These are phyloP conservation scores for Carex myosuroides DNA, from an alignment of 176 grass and related monocot species.

Conservation along the genomic window DNA sequence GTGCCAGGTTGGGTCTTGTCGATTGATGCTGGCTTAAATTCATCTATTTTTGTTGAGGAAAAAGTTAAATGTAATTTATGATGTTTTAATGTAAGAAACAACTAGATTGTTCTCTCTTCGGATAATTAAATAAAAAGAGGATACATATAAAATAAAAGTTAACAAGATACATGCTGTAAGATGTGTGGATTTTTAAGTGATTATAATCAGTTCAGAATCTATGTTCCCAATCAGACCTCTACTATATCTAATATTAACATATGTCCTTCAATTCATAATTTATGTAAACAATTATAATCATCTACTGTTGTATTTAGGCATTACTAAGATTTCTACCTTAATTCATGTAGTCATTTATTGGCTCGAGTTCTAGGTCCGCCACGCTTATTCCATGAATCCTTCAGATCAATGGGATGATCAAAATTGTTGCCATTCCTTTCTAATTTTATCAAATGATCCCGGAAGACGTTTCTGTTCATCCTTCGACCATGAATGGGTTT, in stretches of 20 bases:
- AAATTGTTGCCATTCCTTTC: too few relatives aligned
- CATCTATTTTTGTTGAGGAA: constrained; percentile 40
- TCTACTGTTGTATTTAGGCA: not conserved
- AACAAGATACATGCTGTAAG: not conserved
- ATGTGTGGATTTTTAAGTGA: not conserved
- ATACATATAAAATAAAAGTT: not conserved
- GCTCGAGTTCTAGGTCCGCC: too few relatives aligned
- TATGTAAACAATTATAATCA: not conserved
- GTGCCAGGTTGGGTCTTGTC: constrained; percentile 87
- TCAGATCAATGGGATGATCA: too few relatives aligned
- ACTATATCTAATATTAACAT: not conserved
- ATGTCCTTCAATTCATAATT: not conserved
- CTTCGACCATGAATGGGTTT: too few relatives aligned
- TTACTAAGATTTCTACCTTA: not conserved
- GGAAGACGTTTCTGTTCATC: too few relatives aligned
- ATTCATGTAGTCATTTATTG: not conserved
- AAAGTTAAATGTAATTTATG: not conserved
- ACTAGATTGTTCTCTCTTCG: not conserved
- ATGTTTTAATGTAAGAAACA: not conserved
- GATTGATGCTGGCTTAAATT: constrained; percentile 99
- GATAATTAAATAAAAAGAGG: not conserved
- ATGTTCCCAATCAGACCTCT: not conserved
- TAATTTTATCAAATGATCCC: too few relatives aligned
- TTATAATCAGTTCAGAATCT: not conserved
- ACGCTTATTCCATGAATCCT: too few relatives aligned